Base-by-base conservation (phyloP, 140 eudicot genomes). In the Flaveria floridana region DNA sequence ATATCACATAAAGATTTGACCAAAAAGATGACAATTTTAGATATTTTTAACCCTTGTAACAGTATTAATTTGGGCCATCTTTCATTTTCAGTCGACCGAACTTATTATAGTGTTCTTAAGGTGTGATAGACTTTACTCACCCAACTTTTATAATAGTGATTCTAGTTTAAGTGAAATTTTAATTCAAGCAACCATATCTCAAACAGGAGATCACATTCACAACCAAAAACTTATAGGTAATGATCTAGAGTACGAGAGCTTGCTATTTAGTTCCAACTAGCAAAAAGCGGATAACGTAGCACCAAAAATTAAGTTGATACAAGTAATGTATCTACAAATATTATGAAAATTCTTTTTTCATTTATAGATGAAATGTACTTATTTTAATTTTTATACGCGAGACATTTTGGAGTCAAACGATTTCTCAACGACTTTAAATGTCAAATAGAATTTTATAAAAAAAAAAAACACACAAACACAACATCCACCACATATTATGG, bases 401-500 rank as follows among this genome's bases (percentile, higher is more conserved):
- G 10, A 16, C 61, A 53, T 53, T 52, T 52, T 5, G 18, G 18
- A n/a, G 18, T 52, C 4, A 15, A 52, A 53, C 18, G 16, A 52
- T 52, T n/a, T 2, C 8, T 18, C 11, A 23, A 58, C 12, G 8
- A 58, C 65, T 58, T 23, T 23, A 20, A 5, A 58, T 25, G 61
- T 53, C 61, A 53, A 53, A 52, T 53, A 53, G 61, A 6, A 12
- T 68, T 23, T 16, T 25, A 4, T 23, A 0, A 23, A 47, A 47
- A 21, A 61, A 30, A 4, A 3, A 2, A 3, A 34, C 25, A 23
- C 25, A 23, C 25, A 65, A 30, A 48, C 16, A 63, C 65, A 75
- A 34, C 19, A 64, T 48, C 65, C 65, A 16, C 52, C 78, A 52
- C 7, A 51, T 79, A 72, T 18, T 72, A 52, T 72, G 79, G 83